phyloP scores from a whole-genome alignment of 2,329 filamentous ascomycete species.

The Apiospora pterosperma region DNA sequence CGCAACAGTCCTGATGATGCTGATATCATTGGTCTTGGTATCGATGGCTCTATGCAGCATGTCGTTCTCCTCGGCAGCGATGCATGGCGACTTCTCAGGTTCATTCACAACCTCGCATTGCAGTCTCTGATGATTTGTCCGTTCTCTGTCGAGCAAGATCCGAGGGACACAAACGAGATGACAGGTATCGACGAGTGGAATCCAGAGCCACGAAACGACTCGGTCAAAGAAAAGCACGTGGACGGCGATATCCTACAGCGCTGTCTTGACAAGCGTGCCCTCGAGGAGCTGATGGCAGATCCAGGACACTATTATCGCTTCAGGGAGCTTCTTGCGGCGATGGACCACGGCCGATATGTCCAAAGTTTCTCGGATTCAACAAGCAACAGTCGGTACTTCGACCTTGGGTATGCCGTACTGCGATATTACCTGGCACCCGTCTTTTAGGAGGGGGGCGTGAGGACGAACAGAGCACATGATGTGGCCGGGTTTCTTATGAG shows the following conservation, averaged over 20 bases:
- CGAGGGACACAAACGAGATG: neutral
- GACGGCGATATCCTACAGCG: constrained; percentile 63
- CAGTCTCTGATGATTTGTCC: constrained; percentile 45
- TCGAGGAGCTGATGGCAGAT: constrained; percentile 40
- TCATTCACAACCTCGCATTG: constrained; percentile 68
- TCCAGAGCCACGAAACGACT: constrained; percentile 36
- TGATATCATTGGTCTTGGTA: constrained; percentile 61
- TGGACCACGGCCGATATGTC: constrained; percentile 45
- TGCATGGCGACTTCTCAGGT: constrained; percentile 66
- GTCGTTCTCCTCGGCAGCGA: constrained; percentile 62
- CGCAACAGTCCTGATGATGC: constrained; percentile 39
- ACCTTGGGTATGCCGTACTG: constrained; percentile 51
- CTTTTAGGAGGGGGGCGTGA: constrained; percentile 30
- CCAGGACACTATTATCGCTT: constrained; percentile 37
- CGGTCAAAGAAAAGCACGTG: constrained; percentile 55
- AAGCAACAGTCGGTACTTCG: constrained; percentile 35
- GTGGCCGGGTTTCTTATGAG: neutral
- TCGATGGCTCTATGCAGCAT: constrained; percentile 67
- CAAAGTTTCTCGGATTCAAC: constrained; percentile 23
- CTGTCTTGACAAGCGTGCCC: constrained; percentile 43
- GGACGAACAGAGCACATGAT: neutral
- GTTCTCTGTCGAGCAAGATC: constrained; percentile 24
- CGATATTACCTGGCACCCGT: constrained; percentile 50
- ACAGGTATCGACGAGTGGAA: constrained; percentile 12
- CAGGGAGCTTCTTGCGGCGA: constrained; percentile 42